Evolutionary conservation across 2,329 filamentous ascomycete genomes (phyloP).

Genomic region (Metarhizium anisopliae): DNA sequence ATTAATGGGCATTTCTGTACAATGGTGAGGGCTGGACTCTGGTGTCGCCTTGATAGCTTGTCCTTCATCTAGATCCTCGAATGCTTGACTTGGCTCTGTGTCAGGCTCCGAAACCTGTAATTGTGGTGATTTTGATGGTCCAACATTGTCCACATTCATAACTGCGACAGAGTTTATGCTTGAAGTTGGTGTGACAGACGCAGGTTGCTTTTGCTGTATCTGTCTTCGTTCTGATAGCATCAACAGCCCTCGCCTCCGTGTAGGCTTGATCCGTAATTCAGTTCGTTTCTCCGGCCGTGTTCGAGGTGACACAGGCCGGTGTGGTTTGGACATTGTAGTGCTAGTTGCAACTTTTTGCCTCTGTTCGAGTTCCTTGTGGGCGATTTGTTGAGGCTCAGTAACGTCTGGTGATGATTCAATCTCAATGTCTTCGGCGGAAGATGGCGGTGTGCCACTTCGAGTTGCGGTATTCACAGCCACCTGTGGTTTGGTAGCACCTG

Average conservation of each 20-base stretch:
- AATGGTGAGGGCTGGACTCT: background rate
- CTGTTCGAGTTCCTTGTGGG: background rate
- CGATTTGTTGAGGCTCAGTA: background rate
- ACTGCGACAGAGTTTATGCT: background rate
- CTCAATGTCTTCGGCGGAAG: background rate
- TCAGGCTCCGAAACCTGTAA: background rate
- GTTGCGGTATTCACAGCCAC: background rate
- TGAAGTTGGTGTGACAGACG: background rate
- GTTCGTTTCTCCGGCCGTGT: conserved; percentile 24
- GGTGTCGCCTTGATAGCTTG: background rate
- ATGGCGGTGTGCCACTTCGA: background rate
- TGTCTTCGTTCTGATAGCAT: conserved; percentile 30
- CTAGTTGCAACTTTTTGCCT: background rate
- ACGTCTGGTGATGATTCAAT: background rate
- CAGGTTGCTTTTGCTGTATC: background rate
- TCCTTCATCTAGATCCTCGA: background rate
- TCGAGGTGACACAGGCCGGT: background rate
- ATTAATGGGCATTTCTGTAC: background rate
- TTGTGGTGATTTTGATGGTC: background rate
- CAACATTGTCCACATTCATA: background rate
- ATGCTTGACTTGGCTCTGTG: background rate
- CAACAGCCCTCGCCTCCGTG: conserved; percentile 38
- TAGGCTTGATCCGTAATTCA: conserved; percentile 37
- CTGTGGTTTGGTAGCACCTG: background rate
- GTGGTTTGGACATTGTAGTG: background rate